Evolutionary conservation across 768 basidiomycete species (phyloP).

Genomic region (Boletus patriciae): DNA sequence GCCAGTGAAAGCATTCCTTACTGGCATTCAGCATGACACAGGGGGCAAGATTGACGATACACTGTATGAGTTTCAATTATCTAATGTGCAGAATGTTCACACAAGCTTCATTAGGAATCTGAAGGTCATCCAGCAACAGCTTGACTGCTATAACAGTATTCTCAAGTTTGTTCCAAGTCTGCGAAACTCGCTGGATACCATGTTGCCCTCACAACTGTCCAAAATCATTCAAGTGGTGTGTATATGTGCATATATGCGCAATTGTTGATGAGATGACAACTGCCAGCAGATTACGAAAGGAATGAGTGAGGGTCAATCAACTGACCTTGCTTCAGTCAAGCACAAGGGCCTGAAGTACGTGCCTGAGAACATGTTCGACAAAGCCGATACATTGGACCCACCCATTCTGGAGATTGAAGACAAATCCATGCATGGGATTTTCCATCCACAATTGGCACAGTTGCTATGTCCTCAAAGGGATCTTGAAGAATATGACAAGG

Average conservation of each 20-base stretch:
- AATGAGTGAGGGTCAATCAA: neutral
- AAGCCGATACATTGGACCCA: neutral
- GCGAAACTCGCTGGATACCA: neutral
- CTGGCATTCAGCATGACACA: neutral
- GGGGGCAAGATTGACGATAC: neutral
- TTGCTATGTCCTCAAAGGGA: conserved; percentile 1
- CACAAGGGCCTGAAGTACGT: neutral
- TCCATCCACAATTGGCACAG: neutral
- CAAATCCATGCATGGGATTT: neutral
- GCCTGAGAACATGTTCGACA: neutral
- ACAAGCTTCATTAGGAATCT: too few relatives aligned
- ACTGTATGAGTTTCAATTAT: neutral
- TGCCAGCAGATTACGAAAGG: neutral
- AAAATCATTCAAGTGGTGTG: neutral
- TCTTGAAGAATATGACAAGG: neutral
- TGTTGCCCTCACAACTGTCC: neutral
- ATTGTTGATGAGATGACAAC: too few relatives aligned
- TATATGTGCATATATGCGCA: too few relatives aligned
- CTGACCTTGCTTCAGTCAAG: neutral
- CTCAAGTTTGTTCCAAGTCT: neutral
- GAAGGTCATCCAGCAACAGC: neutral
- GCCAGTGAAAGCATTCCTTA: too few relatives aligned
- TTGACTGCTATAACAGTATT: neutral
- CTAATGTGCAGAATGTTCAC: too few relatives aligned
- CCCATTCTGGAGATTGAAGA: neutral